Evolutionary conservation across 176 grass and related monocot species (phyloP).

Genomic region (Lolium rigidum): DNA sequence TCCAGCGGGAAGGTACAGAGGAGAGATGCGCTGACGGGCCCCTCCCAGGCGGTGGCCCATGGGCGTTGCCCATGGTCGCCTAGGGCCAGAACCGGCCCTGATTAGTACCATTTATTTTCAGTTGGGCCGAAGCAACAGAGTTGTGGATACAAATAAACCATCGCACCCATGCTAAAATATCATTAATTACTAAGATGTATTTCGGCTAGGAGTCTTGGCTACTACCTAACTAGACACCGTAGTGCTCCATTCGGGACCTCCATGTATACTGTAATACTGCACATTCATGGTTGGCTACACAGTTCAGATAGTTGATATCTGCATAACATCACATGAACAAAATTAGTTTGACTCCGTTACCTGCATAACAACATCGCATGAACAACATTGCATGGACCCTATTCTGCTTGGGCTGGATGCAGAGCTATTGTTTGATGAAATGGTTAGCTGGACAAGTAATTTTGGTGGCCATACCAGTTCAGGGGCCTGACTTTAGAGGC

Average conservation of each 20-base stretch:
- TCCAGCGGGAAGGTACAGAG: too few relatives aligned
- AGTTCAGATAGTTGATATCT: too few relatives aligned
- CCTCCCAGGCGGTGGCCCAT: too few relatives aligned
- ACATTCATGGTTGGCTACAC: neutral
- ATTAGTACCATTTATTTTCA: neutral
- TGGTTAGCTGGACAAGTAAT: neutral
- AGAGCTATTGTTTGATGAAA: neutral
- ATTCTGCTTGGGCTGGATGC: neutral
- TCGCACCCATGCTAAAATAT: neutral
- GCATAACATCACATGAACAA: neutral
- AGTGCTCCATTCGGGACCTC: too few relatives aligned
- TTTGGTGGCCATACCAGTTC: neutral
- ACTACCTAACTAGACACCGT: too few relatives aligned
- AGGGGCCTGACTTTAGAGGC: neutral
- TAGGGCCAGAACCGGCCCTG: too few relatives aligned
- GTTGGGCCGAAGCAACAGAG: neutral
- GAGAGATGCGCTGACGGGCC: too few relatives aligned
- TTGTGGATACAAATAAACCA: neutral
- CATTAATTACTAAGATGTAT: too few relatives aligned
- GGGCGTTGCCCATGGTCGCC: too few relatives aligned
- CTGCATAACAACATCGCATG: neutral
- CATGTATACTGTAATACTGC: neutral
- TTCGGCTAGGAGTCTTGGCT: too few relatives aligned
- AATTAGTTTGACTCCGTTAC: neutral
- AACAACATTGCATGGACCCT: neutral